Percentiles rank a stretch among this genome's conserved stretches.
Conservation (phyloP, 208 protist species). For the Crithidia sp. region DNA sequence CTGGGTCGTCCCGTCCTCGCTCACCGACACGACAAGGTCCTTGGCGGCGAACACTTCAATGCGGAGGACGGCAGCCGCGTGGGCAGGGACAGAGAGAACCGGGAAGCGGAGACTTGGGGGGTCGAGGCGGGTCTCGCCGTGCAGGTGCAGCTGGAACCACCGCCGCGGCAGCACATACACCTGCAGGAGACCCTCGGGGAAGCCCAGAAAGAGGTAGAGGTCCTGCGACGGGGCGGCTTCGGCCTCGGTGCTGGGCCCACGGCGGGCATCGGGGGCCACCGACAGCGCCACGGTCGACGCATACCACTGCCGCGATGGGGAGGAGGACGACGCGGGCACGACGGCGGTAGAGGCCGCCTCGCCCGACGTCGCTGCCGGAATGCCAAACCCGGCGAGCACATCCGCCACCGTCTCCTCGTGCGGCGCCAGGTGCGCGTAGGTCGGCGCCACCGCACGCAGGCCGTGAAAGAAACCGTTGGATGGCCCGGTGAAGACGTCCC, state of each 20-base stretch:
- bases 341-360: background rate
- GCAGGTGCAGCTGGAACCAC: slow-evolving; percentile 68
- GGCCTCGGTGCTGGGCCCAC: background rate
- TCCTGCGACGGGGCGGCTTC: slow-evolving; percentile 25
- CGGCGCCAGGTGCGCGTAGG: slow-evolving; percentile 79
- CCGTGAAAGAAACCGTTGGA: slow-evolving; percentile 83
- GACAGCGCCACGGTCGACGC: slow-evolving; percentile 66
- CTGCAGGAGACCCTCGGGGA: slow-evolving; percentile 77
- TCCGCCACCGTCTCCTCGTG: slow-evolving; percentile 53
- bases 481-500: slow-evolving; percentile 80
- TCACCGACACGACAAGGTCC: slow-evolving; percentile 70
- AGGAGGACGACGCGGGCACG: too few relatives aligned
- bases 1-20: slow-evolving; percentile 73
- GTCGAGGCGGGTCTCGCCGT: slow-evolving; percentile 55
- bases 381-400: slow-evolving; percentile 70
- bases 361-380: background rate
- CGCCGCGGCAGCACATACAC: slow-evolving; percentile 57
- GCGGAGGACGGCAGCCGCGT: slow-evolving; percentile 54
- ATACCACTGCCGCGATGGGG: slow-evolving; percentile 51
- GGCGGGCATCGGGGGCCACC: slow-evolving; percentile 16
- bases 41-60: slow-evolving; percentile 55
- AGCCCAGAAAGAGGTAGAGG: slow-evolving; percentile 72
- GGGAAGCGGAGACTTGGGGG: slow-evolving; percentile 57
- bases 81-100: slow-evolving; percentile 42
- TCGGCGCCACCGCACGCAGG: slow-evolving; percentile 73